Evolutionary conservation across 495 filamentous ascomycete genomes (phyloP).

Genomic region (Lophium mytilinum): DNA sequence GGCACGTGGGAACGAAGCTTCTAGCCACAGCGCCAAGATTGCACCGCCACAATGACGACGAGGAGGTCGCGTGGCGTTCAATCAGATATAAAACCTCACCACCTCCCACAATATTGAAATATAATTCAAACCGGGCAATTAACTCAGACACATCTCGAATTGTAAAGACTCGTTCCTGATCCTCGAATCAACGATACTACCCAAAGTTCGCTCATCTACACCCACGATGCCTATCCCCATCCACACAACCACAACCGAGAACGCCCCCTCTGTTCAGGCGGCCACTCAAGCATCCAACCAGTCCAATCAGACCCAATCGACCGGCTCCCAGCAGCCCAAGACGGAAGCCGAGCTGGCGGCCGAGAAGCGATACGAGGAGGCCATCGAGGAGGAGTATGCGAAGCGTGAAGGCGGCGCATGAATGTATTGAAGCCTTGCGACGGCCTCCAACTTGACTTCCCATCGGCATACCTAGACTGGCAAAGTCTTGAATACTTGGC

Average conservation of each 20-base stretch:
- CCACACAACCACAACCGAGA: not conserved
- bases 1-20: not conserved
- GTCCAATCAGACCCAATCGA: not conserved
- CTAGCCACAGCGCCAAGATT: not conserved
- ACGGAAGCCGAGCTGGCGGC: conserved; percentile 22
- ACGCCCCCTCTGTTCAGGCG: not conserved
- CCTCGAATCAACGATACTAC: not conserved
- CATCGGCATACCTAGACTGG: not conserved
- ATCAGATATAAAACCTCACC: not conserved
- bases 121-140: not conserved
- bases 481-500: not conserved
- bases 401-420: conserved; percentile 28
- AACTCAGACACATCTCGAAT: not conserved
- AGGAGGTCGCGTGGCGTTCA: not conserved
- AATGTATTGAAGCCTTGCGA: not conserved
- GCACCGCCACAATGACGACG: not conserved
- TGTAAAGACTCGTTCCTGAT: not conserved
- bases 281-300: not conserved
- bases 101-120: not conserved
- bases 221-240: not conserved
- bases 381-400: conserved; percentile 30
- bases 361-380: conserved; percentile 27
- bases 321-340: conserved; percentile 1
- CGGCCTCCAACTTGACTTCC: not conserved
- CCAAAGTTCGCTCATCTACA: not conserved